Evolutionary conservation across 2,329 filamentous ascomycete species (phyloP).

Genomic region (Pestalotiopsis sp.): DNA sequence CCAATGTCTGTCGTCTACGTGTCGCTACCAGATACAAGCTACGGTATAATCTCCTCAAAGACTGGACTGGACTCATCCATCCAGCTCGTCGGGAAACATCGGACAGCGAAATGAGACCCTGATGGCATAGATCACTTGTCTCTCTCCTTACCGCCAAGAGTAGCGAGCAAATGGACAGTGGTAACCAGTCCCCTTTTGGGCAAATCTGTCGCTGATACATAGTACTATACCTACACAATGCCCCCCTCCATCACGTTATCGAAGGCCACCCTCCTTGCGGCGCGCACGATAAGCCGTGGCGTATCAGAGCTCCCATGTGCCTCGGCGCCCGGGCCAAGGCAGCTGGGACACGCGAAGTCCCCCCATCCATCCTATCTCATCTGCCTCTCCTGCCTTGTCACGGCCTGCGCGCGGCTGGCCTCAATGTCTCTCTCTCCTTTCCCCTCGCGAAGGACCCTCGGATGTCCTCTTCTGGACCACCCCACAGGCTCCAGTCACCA

Average conservation of each 20-base stretch:
- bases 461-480: slow-evolving; percentile 9
- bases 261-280: not conserved
- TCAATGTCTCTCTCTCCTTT: too few species aligned
- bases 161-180: not conserved
- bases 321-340: not conserved
- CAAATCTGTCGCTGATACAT: not conserved
- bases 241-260: slow-evolving; percentile 13
- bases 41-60: not conserved
- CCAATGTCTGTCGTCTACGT: not conserved
- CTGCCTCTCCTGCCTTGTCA: not conserved
- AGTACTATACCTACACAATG: not conserved
- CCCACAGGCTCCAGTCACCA: not conserved
- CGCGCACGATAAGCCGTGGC: slow-evolving; percentile 9
- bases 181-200: not conserved
- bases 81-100: slow-evolving; percentile 5
- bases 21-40: not conserved
- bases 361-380: not conserved
- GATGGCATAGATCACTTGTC: not conserved
- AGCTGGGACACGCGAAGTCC: not conserved
- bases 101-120: not conserved
- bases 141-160: not conserved
- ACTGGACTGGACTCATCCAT: not conserved
- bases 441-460: not conserved
- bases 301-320: slow-evolving; percentile 9
- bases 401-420: not conserved